These are phyloP conservation scores for Trypanosoma brucei DNA, from an alignment of 208 protist genomes.

Conservation along the genomic window DNA sequence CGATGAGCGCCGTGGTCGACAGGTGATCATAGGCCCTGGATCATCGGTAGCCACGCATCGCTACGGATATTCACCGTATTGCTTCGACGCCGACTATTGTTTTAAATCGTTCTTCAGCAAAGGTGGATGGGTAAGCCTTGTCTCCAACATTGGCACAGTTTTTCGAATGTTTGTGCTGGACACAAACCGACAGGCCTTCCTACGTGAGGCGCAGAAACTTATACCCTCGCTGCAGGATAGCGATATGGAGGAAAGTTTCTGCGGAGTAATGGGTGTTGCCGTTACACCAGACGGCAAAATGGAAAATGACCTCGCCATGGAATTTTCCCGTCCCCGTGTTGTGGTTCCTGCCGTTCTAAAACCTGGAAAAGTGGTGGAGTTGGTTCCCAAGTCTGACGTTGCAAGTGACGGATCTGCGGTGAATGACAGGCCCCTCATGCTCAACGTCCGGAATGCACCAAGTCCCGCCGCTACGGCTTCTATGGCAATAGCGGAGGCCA, in stretches of 20 bases:
- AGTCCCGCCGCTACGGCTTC: slow-evolving; percentile 82
- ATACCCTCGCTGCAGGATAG: slow-evolving; percentile 57
- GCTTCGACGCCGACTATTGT: slow-evolving; percentile 67
- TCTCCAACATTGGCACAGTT: slow-evolving; percentile 46
- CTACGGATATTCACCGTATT: slow-evolving; percentile 84
- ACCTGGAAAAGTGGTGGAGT: slow-evolving; percentile 39
- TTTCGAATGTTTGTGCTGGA: slow-evolving; percentile 67
- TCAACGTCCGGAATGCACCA: slow-evolving; percentile 89
- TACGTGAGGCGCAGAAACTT: slow-evolving; percentile 65
- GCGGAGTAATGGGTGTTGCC: slow-evolving; percentile 69
- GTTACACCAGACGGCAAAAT: slow-evolving; percentile 50
- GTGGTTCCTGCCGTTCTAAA: slow-evolving; percentile 34
- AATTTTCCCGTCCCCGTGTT: slow-evolving; percentile 57
- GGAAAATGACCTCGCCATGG: slow-evolving; percentile 69
- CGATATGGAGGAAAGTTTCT: slow-evolving; percentile 72
- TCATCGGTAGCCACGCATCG: slow-evolving; percentile 64
- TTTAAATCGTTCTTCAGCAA: slow-evolving; percentile 62
- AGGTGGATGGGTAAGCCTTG: slow-evolving; percentile 65
- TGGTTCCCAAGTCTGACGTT: slow-evolving; percentile 22
- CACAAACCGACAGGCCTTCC: slow-evolving; percentile 45
- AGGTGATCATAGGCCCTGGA: slow-evolving; percentile 82
- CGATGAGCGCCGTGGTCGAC: slow-evolving; percentile 58
- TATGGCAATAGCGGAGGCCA: slow-evolving; percentile 86
- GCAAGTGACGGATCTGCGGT: slow-evolving; percentile 1
- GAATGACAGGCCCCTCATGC: slow-evolving; percentile 40